A percentile compares a stretch with the other conserved stretches of the same genome.
Conservation (phyloP, 352 stramenopile genomes). For the Stramenopiles sp. region DNA sequence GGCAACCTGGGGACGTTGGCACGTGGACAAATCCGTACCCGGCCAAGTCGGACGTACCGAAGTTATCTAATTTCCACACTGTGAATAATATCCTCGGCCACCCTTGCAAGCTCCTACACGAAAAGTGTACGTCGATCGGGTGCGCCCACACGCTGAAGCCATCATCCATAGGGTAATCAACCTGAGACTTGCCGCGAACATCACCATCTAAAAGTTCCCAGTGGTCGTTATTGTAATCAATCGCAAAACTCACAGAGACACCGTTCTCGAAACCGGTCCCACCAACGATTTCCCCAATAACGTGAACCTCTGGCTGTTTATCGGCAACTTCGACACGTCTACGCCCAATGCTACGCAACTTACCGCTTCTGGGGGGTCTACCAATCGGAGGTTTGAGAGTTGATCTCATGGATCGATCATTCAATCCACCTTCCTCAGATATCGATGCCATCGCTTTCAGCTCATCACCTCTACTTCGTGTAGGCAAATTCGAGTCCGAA, state of each 20-base stretch:
- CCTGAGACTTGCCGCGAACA: constrained; percentile 38
- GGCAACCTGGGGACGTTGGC: constrained; percentile 34
- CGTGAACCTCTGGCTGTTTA: constrained; percentile 44
- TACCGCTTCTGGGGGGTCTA: no score
- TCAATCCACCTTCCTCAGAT: no score
- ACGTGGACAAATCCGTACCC: constrained; percentile 40
- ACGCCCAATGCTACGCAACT: no score
- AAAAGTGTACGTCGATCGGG: constrained; percentile 43
- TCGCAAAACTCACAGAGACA: constrained; percentile 41
- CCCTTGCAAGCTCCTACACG: constrained; percentile 34
- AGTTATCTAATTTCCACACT: constrained; percentile 36
- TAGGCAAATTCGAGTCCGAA: no score
- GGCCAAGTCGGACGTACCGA: constrained; percentile 32
- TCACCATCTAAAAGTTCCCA: constrained; percentile 36
- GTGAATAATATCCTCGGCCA: constrained; percentile 44
- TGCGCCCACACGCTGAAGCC: constrained; percentile 35
- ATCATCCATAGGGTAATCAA: constrained; percentile 28
- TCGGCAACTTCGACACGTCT: no score
- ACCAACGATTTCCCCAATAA: constrained; percentile 41
- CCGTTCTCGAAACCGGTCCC: constrained; percentile 35
- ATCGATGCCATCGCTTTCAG: no score
- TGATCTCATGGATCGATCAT: no score
- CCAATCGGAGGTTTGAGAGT: no score
- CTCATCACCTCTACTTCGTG: no score
- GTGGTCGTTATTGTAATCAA: constrained; percentile 40